A percentile compares a stretch with the other conserved stretches of the same genome.
phyloP scores from a whole-genome alignment of 148 eudicot species.

The Pouteria glomerata region DNA sequence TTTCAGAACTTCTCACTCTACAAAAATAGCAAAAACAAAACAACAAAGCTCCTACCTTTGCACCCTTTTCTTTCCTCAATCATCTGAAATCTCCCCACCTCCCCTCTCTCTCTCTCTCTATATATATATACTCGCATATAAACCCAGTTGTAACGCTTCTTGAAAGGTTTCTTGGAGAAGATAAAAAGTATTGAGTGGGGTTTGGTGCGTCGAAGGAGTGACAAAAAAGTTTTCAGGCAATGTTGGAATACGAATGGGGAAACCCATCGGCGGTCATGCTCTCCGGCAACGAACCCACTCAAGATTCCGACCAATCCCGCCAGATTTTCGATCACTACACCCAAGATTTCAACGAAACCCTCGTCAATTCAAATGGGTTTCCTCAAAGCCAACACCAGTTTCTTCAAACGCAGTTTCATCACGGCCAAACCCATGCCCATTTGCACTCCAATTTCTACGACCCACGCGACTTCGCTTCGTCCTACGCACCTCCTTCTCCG shows the following conservation, averaged over 20 bases:
- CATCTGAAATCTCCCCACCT: no score
- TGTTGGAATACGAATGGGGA: constrained; percentile 88
- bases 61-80: constrained; percentile 12
- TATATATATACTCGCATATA: no score
- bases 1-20: no score
- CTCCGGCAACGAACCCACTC: constrained; percentile 33
- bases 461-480: constrained; percentile 40
- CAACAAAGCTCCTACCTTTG: no score
- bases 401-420: constrained; percentile 9
- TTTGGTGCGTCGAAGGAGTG: no score
- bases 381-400: constrained; percentile 17
- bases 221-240: constrained; percentile 12
- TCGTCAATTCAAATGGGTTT: constrained; percentile 12
- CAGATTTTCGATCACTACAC: constrained; percentile 46
- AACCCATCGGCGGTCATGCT: constrained; percentile 55
- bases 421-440: constrained; percentile 11
- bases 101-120: constrained; percentile 2
- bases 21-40: no score
- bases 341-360: constrained; percentile 33
- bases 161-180: constrained; percentile 3
- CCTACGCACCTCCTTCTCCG: constrained; percentile 20
- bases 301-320: constrained; percentile 30
- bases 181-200: not conserved
- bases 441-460: constrained; percentile 30
- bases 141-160: not conserved